Evolutionary conservation across 805 yeast species (phyloP).

Genomic region (Isabelozyma heimii): DNA sequence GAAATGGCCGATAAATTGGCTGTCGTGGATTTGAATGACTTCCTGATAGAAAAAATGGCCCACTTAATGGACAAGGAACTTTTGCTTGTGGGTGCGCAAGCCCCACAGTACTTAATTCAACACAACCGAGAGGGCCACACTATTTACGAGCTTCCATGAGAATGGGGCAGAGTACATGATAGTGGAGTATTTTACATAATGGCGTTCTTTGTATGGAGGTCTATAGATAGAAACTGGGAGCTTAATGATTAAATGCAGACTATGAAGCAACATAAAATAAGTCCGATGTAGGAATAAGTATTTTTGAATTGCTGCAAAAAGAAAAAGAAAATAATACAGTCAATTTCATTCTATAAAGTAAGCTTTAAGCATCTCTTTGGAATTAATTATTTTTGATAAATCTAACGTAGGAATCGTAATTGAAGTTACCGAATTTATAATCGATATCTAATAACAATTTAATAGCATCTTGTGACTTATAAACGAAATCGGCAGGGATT

Average conservation of each 20-base stretch:
- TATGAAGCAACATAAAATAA: too few species aligned
- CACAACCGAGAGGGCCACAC: background rate
- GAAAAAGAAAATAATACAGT: background rate
- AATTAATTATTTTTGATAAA: constrained; percentile 22
- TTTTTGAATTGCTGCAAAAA: background rate
- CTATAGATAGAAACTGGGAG: too few species aligned
- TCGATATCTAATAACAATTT: constrained; percentile 62
- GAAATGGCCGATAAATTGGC: background rate
- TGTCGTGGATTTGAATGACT: background rate
- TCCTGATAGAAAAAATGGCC: background rate
- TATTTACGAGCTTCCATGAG: too few species aligned
- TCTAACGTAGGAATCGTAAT: constrained; percentile 45
- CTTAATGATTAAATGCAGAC: too few species aligned
- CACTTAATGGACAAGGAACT: background rate
- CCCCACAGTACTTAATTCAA: background rate
- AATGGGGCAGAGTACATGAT: too few species aligned
- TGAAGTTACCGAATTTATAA: constrained; percentile 57
- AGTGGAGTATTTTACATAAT: too few species aligned
- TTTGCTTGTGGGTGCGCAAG: background rate
- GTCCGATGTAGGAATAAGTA: background rate
- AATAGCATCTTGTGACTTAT: constrained; percentile 59
- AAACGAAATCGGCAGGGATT: constrained; percentile 45
- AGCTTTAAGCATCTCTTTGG: background rate
- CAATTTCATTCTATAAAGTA: background rate
- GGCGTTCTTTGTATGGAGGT: too few species aligned